Percentiles rank a stretch among this genome's conserved stretches.
Evolutionary conservation across 345 rosid genomes (phyloP).

Genomic region (Rhizophora mangle): DNA sequence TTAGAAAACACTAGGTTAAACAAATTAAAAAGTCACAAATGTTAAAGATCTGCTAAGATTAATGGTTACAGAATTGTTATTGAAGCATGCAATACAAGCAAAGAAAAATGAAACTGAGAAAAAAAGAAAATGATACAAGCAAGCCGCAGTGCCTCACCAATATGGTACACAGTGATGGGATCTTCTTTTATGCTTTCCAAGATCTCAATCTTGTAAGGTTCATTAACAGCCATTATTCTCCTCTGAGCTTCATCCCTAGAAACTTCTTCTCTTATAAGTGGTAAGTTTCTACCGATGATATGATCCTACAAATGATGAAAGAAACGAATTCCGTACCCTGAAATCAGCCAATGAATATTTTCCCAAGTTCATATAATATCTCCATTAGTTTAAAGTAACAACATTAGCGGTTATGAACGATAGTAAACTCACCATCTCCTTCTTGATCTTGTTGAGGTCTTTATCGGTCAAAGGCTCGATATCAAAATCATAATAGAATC

Average conservation of each 20-base stretch:
- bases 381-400: not conserved
- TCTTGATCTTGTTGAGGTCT: conserved; percentile 88
- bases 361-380: conserved; percentile 18
- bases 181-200: conserved; percentile 79
- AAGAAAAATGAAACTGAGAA: not conserved
- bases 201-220: conserved; percentile 95
- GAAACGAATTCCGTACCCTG: conserved; percentile 44
- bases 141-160: conserved; percentile 41
- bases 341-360: conserved; percentile 36
- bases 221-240: conserved; percentile 71
- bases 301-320: conserved; percentile 76
- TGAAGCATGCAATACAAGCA: no score
- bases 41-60: not conserved
- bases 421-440: conserved; percentile 79
- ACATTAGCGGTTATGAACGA: not conserved
- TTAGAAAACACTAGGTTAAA: not conserved
- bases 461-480: conserved; percentile 83
- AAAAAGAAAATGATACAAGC: conserved; percentile 7
- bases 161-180: conserved; percentile 83
- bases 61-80: no score
- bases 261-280: conserved; percentile 81
- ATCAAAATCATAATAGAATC: conserved; percentile 93
- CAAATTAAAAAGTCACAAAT: not conserved
- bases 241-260: conserved; percentile 76
- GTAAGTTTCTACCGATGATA: conserved; percentile 76